Base-by-base conservation (phyloP, 306 rosid genomes). In the Aeschynomene evenia region DNA sequence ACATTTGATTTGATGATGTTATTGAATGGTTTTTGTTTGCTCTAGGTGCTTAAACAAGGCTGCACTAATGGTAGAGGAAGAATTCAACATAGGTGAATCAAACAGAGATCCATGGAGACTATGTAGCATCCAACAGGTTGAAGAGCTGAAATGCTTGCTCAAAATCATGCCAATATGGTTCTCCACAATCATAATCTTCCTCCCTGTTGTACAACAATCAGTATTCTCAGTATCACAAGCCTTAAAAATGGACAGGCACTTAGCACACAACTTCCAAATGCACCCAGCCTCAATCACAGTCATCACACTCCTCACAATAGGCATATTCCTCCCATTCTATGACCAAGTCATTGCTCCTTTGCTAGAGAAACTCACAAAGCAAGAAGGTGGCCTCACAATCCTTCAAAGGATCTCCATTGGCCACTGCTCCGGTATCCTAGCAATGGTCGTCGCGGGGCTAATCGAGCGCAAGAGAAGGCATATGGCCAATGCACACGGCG, bases 41-140 rank as follows among this genome's bases (percentile, higher is more conserved):
- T 21, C n/a, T 52, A 84, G 89, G 42, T 82, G 46, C 37, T 78
- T 87, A 13, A 81, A 76, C 66, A 87, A 80, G 42, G 86, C 86
- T 2, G 85, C 87, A 1, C 40, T 82, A 0, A n/a, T 77, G 2
- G 3, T 18, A 43, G 83, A 80, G 10, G 33, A 74, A 1, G 87
- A 85, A 3, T 13, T 74, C 33, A 68, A 75, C 26, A 52, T 34
- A 16, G 84, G 72, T 9, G 86, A 81, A 12, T 69, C 51, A 21
- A 56, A 52, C 1, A 49, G 20, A 12, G 76, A 78, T 37, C 78
- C 70, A 0, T 83, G 88, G 90, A 73, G 72, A 14, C 65, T 83
- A 0, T 71, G 83, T 22, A 77, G 77, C 72, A 63, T 88, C 22
- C 89, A 83, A 53, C 77, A 84, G 19, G 84, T 88, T 0, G 91